Evolutionary conservation across 345 rosid genomes (phyloP).

Genomic region (Lenwebbia sp.): DNA sequence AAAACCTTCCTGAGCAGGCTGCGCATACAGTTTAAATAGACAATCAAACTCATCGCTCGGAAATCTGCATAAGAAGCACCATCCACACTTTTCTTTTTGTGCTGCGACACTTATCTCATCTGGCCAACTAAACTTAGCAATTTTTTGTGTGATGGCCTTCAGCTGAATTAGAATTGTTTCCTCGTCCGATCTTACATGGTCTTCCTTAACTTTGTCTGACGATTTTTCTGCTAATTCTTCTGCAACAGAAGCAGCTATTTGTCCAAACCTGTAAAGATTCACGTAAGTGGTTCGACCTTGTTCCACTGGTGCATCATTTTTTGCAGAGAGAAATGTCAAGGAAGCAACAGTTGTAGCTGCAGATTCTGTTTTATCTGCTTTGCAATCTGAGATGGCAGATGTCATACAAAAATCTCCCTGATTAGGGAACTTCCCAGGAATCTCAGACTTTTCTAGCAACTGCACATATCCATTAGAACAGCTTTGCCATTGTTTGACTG

Average conservation of each 20-base stretch:
- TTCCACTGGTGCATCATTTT: conserved; percentile 11
- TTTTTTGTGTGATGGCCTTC: conserved; percentile 66
- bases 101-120: conserved; percentile 24
- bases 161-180: conserved; percentile 56
- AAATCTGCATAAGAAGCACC: conserved; percentile 80
- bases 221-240: conserved; percentile 54
- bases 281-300: conserved; percentile 36
- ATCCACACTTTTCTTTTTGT: conserved; percentile 83
- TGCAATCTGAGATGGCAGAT: conserved; percentile 8
- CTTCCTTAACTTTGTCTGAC: conserved; percentile 26
- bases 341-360: conserved; percentile 12
- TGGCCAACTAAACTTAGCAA: conserved; percentile 53
- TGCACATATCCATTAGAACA: not conserved
- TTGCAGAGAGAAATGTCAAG: conserved; percentile 13
- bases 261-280: conserved; percentile 71
- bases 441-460: conserved; percentile 15
- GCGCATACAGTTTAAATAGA: conserved; percentile 49
- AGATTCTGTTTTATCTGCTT: conserved; percentile 15
- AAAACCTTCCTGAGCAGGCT: conserved; percentile 28
- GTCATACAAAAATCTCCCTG: conserved; percentile 13
- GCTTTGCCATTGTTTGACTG: not conserved
- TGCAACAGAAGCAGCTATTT: conserved; percentile 47
- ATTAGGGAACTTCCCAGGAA: conserved; percentile 3
- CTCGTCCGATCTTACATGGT: conserved; percentile 42
- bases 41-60: conserved; percentile 47